phyloP scores from a whole-genome alignment of 495 filamentous ascomycete species.

The Aspergillus wentii region DNA sequence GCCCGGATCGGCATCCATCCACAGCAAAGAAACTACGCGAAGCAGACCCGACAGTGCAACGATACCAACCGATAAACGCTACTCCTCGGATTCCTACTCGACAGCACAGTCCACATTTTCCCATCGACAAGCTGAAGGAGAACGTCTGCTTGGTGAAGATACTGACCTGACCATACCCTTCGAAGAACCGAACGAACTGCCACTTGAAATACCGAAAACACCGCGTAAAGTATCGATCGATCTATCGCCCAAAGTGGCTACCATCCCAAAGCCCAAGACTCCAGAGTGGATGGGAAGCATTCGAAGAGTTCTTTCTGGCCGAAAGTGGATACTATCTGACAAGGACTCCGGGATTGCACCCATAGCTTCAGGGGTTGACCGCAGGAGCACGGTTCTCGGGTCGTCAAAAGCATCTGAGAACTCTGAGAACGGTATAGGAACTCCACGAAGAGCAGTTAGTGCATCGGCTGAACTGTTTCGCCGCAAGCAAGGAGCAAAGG shows the following conservation, averaged over 20 bases:
- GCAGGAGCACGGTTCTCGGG: constrained; percentile 25
- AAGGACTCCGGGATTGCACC: constrained; percentile 12
- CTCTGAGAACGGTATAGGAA: constrained; percentile 5
- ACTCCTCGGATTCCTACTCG: constrained; percentile 56
- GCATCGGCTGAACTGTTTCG: constrained; percentile 57
- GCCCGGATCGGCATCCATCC: constrained; percentile 12
- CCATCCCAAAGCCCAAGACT: constrained; percentile 28
- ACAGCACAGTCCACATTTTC: constrained; percentile 61
- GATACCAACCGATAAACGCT: constrained; percentile 29
- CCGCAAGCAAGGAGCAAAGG: constrained; percentile 52
- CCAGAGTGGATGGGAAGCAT: constrained; percentile 53
- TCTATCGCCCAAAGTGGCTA: constrained; percentile 26
- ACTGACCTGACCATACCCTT: no score
- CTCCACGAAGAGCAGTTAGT: constrained; percentile 51
- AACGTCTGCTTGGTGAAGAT: constrained; percentile 48
- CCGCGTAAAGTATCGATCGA: no score
- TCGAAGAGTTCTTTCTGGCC: constrained; percentile 45
- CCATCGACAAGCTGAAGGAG: constrained; percentile 61
- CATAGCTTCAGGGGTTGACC: constrained; percentile 31
- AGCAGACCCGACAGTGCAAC: constrained; percentile 20
- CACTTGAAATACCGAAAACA: no score
- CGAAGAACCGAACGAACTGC: no score
- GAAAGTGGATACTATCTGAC: constrained; percentile 20
- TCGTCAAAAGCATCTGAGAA: background rate
- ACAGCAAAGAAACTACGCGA: constrained; percentile 17